These are phyloP conservation scores for Parmelia sp. DNA, from an alignment of 495 filamentous ascomycete genomes.

Conservation along the genomic window DNA sequence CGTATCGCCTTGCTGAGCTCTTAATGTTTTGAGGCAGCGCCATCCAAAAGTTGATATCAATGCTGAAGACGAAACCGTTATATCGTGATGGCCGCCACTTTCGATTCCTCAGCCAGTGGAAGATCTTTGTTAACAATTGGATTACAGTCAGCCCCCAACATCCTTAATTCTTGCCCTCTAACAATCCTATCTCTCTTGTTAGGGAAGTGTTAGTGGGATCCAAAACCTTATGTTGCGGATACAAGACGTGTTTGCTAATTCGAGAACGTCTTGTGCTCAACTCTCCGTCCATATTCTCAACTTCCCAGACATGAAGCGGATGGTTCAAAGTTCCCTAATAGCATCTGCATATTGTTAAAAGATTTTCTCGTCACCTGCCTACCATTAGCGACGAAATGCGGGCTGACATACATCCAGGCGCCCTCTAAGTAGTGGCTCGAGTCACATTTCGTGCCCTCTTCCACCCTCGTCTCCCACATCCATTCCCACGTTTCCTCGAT, in stretches of 20 bases:
- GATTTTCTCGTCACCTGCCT: too few species aligned
- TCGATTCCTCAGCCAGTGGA: neutral
- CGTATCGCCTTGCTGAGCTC: neutral
- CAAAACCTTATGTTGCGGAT: neutral
- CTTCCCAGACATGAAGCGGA: too few species aligned
- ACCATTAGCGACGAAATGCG: neutral
- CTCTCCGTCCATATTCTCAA: too few species aligned
- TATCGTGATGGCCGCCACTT: neutral
- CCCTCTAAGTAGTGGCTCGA: neutral
- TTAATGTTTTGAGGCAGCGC: neutral
- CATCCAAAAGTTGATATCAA: neutral
- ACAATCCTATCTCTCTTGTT: too few species aligned
- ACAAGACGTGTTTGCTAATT: neutral
- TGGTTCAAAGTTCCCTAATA: too few species aligned
- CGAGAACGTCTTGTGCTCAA: too few species aligned
- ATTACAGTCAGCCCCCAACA: too few species aligned
- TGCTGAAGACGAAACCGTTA: neutral
- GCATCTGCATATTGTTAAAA: too few species aligned
- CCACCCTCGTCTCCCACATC: too few species aligned
- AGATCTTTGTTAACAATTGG: neutral
- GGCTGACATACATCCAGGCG: neutral
- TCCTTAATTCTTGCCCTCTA: too few species aligned
- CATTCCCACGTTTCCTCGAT: too few species aligned
- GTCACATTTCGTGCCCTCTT: neutral
- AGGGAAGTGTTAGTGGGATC: too few species aligned